Base-by-base conservation (phyloP, 257 asterid genomes). In the Fraxinus cuspidata region DNA sequence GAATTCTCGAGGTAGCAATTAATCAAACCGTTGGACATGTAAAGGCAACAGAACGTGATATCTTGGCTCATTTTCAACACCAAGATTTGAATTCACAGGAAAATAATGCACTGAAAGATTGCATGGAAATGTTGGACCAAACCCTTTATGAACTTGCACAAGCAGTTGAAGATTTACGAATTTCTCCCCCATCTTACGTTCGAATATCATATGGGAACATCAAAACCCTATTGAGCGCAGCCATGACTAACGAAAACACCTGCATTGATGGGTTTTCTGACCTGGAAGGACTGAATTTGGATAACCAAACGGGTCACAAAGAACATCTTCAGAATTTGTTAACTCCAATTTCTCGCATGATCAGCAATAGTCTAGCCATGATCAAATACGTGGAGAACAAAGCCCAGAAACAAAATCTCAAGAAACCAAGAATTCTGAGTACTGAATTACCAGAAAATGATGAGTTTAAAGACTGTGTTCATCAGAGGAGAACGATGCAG, bases 181-280 rank as follows among this genome's bases (percentile, higher is more conserved):
- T 84, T 11, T 51, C 37, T 34, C 79, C 84, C 21, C 37, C 84
- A 2, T 71, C 84, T 35, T 70, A 77, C 65, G 68, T 29, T 10
- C 81, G 28, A 35, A 23, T 80, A 49, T 77, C 91, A 1, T 86
- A 89, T 40, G 88, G 87, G 4, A 75, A 83, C 51, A 75, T 88
- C 87, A 86, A 85, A 68, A 84, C 92, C 79, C 92, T 87, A 23
- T 44, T 89, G 37, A 91, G 96, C 34, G 95, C 91, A 21, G 93
- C 95, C 18, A 91, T 91, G 93, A 90, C 93, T 0, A 90, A 91
- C 44, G 88, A 86, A 67, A 77, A 86, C 49, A 83, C 97, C n/a
- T 91, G 97, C 89, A 83, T 91, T n/a, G 82, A 85, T 58, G 97
- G 97, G 56, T 87, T 91, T 68, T 78, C 85, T 27, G 92, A 91